phyloP scores from a whole-genome alignment of 129 eudicot genomes.

The Flaveria trinervia region DNA sequence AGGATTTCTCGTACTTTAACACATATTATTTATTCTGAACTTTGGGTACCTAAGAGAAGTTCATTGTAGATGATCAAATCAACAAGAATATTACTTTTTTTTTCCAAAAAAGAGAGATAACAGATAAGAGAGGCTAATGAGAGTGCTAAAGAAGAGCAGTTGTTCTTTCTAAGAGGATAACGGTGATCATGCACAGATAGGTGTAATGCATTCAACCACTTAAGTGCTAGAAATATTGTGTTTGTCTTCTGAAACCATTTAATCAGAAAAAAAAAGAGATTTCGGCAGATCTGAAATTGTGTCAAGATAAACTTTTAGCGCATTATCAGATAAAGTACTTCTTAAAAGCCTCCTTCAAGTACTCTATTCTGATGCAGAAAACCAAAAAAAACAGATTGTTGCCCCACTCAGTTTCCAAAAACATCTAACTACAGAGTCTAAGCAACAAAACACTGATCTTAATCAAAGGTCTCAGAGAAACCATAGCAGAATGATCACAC shows the following conservation, averaged over 20 bases:
- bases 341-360: conserved; percentile 6
- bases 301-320: background rate
- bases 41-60: background rate
- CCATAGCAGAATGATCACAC: background rate
- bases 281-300: background rate
- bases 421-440: background rate
- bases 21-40: background rate
- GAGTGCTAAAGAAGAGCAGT: background rate
- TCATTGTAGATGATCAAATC: background rate
- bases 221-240: background rate
- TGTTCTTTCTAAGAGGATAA: no score
- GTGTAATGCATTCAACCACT: background rate
- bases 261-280: conserved; percentile 7
- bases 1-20: background rate
- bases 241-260: conserved; percentile 1
- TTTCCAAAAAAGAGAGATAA: background rate
- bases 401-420: background rate
- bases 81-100: background rate
- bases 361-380: background rate
- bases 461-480: conserved; percentile 4
- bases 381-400: conserved; percentile 6
- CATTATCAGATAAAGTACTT: conserved; percentile 15
- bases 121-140: background rate
- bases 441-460: conserved; percentile 1
- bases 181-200: background rate